A percentile compares a stretch with the other conserved stretches of the same genome.
Conservation (phyloP, 2,329 filamentous ascomycete species). For the Penicillium psychrosexuale region DNA sequence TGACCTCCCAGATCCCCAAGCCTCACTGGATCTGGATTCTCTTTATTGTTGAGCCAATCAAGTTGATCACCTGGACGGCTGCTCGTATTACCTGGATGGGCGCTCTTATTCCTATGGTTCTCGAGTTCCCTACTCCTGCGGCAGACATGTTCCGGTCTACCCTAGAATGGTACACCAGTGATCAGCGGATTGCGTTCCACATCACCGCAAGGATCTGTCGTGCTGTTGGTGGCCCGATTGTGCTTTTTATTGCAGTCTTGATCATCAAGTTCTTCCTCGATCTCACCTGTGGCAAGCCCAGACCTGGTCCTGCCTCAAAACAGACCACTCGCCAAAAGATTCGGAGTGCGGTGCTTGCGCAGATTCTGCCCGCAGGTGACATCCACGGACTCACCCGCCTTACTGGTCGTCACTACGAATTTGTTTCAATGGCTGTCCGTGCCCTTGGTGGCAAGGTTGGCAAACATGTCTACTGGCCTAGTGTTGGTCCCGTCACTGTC, state of each 20-base stretch:
- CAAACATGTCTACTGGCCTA: constrained; percentile 57
- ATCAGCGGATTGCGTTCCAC: constrained; percentile 18
- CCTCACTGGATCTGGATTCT: constrained; percentile 48
- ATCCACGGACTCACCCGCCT: constrained; percentile 51
- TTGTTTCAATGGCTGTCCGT: constrained; percentile 51
- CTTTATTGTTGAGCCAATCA: constrained; percentile 46
- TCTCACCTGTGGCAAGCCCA: constrained; percentile 19
- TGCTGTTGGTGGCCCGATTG: constrained; percentile 15
- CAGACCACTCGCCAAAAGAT: constrained; percentile 16
- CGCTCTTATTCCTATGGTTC: constrained; percentile 26
- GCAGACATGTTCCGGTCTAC: constrained; percentile 18
- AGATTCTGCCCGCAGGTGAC: constrained; percentile 43
- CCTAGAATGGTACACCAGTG: constrained; percentile 17
- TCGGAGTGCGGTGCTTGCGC: constrained; percentile 16
- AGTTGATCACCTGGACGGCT: constrained; percentile 41
- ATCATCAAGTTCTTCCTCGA: constrained; percentile 13
- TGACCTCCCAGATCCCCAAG: constrained; percentile 37
- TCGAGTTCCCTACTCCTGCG: constrained; percentile 5
- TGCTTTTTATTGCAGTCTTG: constrained; percentile 13
- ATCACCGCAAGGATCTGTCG: constrained; percentile 19
- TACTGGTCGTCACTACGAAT: constrained; percentile 56
- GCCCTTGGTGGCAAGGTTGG: constrained; percentile 52
- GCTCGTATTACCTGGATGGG: constrained; percentile 46
- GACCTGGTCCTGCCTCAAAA: constrained; percentile 17
- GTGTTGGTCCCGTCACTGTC: constrained; percentile 52